Base-by-base conservation (phyloP, 176 grass and related monocot species). In the Leersia perrieri region DNA sequence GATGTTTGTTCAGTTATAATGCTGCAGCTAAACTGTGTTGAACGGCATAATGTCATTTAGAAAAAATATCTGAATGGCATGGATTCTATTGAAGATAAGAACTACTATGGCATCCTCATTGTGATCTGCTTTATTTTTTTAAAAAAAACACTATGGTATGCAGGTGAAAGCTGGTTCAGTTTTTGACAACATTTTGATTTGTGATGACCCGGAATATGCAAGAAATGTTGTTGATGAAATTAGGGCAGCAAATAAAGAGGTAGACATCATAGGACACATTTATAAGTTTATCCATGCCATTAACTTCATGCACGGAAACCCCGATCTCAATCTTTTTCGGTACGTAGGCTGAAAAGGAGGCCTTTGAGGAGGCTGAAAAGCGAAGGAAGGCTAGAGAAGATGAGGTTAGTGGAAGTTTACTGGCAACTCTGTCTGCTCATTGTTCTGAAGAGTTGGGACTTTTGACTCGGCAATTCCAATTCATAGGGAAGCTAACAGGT, bases 141-240 rank as follows among this genome's bases (percentile, higher is more conserved):
- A n/a, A n/a, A n/a, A n/a, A n/a, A n/a, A n/a, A n/a, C n/a, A n/a
- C n/a, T n/a, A n/a, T 0, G 8, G 5, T 64, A 74, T 94, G 72
- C 81, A 99, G 93, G 97, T 99, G 34, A 99, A 96, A 83, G 93
- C 97, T 82, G 97, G 97, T 81, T 96, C 97, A 40, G 87, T 99
- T 84, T 99, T 77, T 57, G 93, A 99, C 66, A 99, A 99, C 80
- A 94, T 96, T 82, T 79, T 99, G 51, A 92, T 96, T 74, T 99
- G 97, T 41, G 93, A 99, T 81, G 97, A 99, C 72, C 93, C 93
- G 12, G 93, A 96, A 14, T 99, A 99, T 83, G 97, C 97, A 63
- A 99, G 77, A 79, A 73, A 87, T 35, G 91, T 85, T 60, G 93
- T 30, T 14, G 84, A 96, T 15, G 97, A 99, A 87, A 96, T 85